A percentile compares a stretch with the other conserved stretches of the same genome.
Conservation (phyloP, 176 grass and related monocot species). For the Raddia guianensis region DNA sequence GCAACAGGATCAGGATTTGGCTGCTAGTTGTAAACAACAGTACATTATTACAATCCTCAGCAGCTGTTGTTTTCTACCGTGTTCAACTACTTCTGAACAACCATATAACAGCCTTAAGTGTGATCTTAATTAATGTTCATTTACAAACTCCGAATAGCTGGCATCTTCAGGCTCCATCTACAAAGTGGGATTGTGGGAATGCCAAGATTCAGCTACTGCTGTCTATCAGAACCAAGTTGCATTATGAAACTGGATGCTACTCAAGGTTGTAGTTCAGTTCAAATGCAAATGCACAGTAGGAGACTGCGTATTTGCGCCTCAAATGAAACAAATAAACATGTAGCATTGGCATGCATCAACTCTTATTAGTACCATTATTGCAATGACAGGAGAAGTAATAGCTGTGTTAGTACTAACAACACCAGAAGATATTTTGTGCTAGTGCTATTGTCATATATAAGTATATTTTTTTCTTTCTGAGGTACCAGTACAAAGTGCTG, state of each 20-base stretch:
- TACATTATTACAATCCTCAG: not conserved
- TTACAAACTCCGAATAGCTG: not conserved
- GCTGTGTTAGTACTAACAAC: conserved; percentile 9
- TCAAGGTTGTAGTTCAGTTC: conserved; percentile 9
- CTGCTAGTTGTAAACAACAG: not conserved
- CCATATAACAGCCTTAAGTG: not conserved
- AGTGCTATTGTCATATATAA: conserved; percentile 11
- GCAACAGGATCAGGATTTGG: conserved; percentile 20
- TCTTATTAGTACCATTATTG: not conserved
- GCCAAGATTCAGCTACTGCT: not conserved
- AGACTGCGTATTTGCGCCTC: not conserved
- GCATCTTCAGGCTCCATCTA: conserved; percentile 15
- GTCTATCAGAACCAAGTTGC: not conserved
- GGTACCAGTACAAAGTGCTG: conserved; percentile 50
- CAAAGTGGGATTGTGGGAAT: not conserved
- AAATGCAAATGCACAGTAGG: conserved; percentile 8
- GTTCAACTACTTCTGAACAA: conserved; percentile 1
- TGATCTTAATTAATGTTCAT: not conserved
- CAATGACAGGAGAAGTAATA: not conserved
- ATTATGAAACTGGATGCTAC: conserved; percentile 22
- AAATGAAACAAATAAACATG: not conserved
- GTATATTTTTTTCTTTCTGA: conserved; percentile 8
- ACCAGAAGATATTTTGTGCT: conserved; percentile 39
- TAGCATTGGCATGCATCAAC: not conserved
- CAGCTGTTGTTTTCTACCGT: not conserved